These are phyloP conservation scores for Scedosporium dehoogii DNA, from an alignment of 2,329 filamentous ascomycete genomes.

Conservation along the genomic window DNA sequence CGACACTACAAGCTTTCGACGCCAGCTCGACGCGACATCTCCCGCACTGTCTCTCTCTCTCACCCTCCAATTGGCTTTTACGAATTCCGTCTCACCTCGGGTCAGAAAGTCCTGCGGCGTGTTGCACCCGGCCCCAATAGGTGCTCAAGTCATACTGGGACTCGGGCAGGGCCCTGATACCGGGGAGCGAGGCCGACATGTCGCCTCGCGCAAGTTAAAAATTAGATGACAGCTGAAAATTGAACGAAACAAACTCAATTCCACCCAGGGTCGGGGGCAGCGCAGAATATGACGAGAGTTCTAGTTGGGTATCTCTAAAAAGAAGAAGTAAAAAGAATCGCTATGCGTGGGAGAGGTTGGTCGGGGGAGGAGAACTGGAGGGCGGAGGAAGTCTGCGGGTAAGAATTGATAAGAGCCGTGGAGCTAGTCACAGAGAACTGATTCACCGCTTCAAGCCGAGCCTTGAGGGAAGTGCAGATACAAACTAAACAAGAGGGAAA, in stretches of 20 bases:
- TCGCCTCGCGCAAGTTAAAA: constrained; percentile 7
- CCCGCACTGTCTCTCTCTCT: background rate
- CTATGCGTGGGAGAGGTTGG: constrained; percentile 4
- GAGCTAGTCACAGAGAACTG: background rate
- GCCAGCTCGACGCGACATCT: too few relatives aligned
- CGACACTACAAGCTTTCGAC: background rate
- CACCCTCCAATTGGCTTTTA: background rate
- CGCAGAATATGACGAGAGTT: background rate
- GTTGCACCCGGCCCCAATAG: constrained; percentile 89
- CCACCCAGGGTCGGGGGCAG: constrained; percentile 5
- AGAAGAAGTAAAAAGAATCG: background rate
- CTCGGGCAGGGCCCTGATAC: constrained; percentile 70
- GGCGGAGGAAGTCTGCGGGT: background rate
- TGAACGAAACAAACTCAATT: background rate
- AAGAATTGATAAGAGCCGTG: background rate
- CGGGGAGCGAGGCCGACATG: constrained; percentile 59
- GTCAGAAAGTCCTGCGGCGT: constrained; percentile 83
- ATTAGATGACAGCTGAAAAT: background rate
- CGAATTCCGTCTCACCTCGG: constrained; percentile 59
- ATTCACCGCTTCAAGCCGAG: background rate
- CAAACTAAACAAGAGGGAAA: background rate
- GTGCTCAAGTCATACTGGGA: constrained; percentile 89
- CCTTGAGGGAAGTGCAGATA: background rate
- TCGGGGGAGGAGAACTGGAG: background rate
- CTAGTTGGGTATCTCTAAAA: background rate